Conservation (phyloP, 2,329 filamentous ascomycete genomes). For the Trichoderma endophyticum region DNA sequence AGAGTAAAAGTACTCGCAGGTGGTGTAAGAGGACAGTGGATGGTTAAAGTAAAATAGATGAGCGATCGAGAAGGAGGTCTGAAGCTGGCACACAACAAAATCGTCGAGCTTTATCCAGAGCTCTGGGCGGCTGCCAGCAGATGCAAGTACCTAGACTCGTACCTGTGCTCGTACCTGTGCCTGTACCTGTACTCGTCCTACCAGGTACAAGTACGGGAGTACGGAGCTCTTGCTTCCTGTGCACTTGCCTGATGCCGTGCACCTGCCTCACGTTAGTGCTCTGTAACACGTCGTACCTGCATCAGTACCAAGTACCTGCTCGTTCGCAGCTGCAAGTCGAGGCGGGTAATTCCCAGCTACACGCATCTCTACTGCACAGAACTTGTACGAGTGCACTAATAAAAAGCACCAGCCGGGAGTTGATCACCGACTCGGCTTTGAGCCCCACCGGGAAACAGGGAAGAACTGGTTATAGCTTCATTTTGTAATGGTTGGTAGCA, state of each 20-base stretch:
- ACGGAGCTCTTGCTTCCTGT: neutral
- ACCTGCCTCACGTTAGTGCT: neutral
- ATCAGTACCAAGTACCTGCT: neutral
- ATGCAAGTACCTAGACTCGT: neutral
- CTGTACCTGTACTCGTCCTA: neutral
- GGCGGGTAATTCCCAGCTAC: neutral
- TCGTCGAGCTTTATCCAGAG: neutral
- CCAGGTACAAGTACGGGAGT: neutral
- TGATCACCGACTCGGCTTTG: constrained; percentile 6
- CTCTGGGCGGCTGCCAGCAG: neutral
- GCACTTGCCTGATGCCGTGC: constrained; percentile 1
- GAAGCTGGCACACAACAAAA: neutral
- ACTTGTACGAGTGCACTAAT: neutral
- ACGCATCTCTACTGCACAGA: neutral
- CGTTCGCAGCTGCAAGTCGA: neutral
- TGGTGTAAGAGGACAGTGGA: neutral
- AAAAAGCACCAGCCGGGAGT: constrained; percentile 5
- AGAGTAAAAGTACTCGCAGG: neutral
- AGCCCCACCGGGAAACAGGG: constrained; percentile 3
- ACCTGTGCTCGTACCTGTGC: neutral
- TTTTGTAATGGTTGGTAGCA: neutral
- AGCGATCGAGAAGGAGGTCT: neutral
- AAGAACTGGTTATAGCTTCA: neutral
- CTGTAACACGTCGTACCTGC: constrained; percentile 11
- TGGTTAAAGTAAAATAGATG: neutral